Evolutionary conservation across 768 basidiomycete species (phyloP).

Genomic region (Macrolepiota albuminosa): DNA sequence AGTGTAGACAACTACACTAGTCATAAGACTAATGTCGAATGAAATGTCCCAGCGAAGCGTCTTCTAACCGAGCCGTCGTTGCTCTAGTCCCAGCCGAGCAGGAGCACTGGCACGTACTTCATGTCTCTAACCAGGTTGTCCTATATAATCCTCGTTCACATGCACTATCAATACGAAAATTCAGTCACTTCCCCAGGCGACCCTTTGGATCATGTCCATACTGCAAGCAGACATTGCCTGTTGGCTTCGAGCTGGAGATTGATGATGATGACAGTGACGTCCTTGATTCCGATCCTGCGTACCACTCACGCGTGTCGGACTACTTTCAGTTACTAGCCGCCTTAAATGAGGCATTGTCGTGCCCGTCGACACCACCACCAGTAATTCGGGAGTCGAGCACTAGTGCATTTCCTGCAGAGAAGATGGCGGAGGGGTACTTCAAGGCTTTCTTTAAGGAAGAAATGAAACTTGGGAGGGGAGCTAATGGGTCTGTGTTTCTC

Average conservation of each 20-base stretch:
- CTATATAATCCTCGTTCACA: constrained; percentile 85
- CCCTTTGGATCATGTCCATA: constrained; percentile 56
- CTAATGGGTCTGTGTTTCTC: constrained; percentile 85
- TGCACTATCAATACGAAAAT: constrained; percentile 61
- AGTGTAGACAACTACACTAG: background rate
- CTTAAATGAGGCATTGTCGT: constrained; percentile 59
- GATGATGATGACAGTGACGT: constrained; percentile 23
- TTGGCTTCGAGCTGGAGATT: constrained; percentile 32
- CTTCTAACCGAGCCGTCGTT: constrained; percentile 14
- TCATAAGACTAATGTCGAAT: background rate
- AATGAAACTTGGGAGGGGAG: constrained; percentile 87
- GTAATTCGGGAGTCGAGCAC: constrained; percentile 13
- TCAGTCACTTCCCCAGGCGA: constrained; percentile 18
- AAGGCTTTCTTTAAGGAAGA: constrained; percentile 91
- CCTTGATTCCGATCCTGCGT: constrained; percentile 34
- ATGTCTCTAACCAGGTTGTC: constrained; percentile 82
- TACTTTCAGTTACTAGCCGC: constrained; percentile 78
- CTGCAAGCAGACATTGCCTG: constrained; percentile 59
- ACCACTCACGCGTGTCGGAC: constrained; percentile 58
- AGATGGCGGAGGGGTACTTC: constrained; percentile 92
- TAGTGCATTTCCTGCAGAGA: constrained; percentile 55
- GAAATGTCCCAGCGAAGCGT: constrained; percentile 14
- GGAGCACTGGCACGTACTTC: constrained; percentile 72
- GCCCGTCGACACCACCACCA: constrained; percentile 47
- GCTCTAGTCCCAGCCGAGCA: constrained; percentile 17